These are phyloP conservation scores for Pelargonium fulgidum DNA, from an alignment of 441 rosid species.

Conservation along the genomic window DNA sequence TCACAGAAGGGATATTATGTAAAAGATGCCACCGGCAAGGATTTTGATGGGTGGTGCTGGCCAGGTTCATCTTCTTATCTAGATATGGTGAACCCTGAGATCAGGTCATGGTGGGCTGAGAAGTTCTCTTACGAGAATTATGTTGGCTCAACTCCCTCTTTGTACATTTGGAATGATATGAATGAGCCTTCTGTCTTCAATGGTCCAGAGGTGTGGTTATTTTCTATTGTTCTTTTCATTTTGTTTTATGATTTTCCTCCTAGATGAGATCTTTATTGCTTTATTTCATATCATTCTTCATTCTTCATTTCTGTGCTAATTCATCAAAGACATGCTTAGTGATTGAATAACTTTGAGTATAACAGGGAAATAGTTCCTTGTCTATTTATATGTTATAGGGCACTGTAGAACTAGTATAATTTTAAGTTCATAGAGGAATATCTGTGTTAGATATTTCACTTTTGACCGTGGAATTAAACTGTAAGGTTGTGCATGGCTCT, in stretches of 20 bases:
- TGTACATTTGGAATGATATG: constrained; percentile 99
- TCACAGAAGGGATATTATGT: constrained; percentile 74
- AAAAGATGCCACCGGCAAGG: constrained; percentile 78
- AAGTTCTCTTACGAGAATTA: constrained; percentile 70
- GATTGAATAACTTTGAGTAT: not conserved
- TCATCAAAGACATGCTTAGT: not conserved
- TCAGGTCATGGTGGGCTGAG: constrained; percentile 89
- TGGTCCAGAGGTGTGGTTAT: constrained; percentile 82
- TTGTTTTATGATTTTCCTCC: not conserved
- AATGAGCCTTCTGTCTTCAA: constrained; percentile 99
- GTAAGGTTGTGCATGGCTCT: not conserved
- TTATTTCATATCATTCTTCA: not conserved
- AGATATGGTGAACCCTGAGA: constrained; percentile 79
- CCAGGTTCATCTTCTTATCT: constrained; percentile 88
- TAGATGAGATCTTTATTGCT: not conserved
- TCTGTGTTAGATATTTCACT: not conserved
- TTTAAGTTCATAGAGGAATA: not conserved
- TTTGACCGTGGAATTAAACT: not conserved
- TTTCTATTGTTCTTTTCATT: not conserved
- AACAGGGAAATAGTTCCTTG: not conserved
- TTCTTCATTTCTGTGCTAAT: not conserved
- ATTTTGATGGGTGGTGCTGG: constrained; percentile 99
- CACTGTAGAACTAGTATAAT: not conserved
- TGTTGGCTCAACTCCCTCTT: constrained; percentile 78
- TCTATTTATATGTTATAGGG: not conserved